A percentile compares a stretch with the other conserved stretches of the same genome.
Evolutionary conservation across 345 rosid species (phyloP).

Genomic region (Lumnitzera racemosa): DNA sequence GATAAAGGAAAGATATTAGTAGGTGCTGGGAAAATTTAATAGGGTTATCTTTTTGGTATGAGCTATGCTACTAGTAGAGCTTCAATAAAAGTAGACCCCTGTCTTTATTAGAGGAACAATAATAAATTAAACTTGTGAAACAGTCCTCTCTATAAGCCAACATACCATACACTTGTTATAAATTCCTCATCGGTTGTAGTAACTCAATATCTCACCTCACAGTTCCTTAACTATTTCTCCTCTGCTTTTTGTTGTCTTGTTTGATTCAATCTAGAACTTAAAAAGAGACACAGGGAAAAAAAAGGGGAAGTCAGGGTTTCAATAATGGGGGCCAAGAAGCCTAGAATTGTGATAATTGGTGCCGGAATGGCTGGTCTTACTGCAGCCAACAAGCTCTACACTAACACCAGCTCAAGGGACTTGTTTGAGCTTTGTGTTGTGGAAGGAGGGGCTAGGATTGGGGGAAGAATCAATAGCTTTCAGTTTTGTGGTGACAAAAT

Average conservation of each 20-base stretch:
- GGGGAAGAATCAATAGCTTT: slow-evolving; percentile 85
- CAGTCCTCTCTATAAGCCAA: not conserved
- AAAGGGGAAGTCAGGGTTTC: not conserved
- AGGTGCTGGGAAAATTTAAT: not conserved
- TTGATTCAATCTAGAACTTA: too few relatives aligned
- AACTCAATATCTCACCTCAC: slow-evolving; percentile 18
- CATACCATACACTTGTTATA: slow-evolving; percentile 20
- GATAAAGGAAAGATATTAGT: not conserved
- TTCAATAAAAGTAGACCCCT: slow-evolving; percentile 41
- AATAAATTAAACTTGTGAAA: slow-evolving; percentile 4
- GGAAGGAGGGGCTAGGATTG: slow-evolving; percentile 85
- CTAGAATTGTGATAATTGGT: slow-evolving; percentile 83
- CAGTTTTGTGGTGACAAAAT: slow-evolving; percentile 83
- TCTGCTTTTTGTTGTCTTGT: too few relatives aligned
- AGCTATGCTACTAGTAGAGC: slow-evolving; percentile 10
- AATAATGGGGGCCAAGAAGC: slow-evolving; percentile 68
- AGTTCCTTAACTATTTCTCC: slow-evolving; percentile 2
- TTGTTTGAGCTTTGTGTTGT: slow-evolving; percentile 72
- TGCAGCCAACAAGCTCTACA: slow-evolving; percentile 85
- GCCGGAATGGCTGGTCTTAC: slow-evolving; percentile 99
- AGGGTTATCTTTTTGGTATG: slow-evolving; percentile 9
- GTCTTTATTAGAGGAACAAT: slow-evolving; percentile 34
- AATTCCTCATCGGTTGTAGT: slow-evolving; percentile 23
- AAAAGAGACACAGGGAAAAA: too few relatives aligned
- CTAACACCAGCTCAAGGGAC: slow-evolving; percentile 28